Conservation (phyloP, 768 basidiomycete species). For the Pholiota molesta region DNA sequence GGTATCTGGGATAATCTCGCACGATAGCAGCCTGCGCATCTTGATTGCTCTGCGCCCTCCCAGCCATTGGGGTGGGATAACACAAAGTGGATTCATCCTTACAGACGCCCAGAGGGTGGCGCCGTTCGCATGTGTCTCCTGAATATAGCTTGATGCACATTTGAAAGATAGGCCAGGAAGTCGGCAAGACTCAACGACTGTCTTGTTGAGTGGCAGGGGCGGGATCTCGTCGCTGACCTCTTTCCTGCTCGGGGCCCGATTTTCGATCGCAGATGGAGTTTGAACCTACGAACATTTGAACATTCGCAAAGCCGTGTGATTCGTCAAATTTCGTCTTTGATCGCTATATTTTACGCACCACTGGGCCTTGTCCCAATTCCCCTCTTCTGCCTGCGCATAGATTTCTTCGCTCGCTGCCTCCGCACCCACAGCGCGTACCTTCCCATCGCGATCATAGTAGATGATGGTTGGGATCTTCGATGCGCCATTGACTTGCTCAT, state of each 20-base stretch:
- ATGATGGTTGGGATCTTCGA: slow-evolving; percentile 46
- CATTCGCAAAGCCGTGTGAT: not conserved
- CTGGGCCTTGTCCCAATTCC: slow-evolving; percentile 49
- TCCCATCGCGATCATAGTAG: slow-evolving; percentile 46
- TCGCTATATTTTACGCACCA: slow-evolving; percentile 36
- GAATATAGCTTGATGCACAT: slow-evolving; percentile 43
- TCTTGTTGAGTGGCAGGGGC: slow-evolving; percentile 41
- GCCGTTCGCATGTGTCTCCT: slow-evolving; percentile 46
- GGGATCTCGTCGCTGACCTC: slow-evolving; percentile 28
- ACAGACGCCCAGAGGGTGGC: slow-evolving; percentile 40
- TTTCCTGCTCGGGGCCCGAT: slow-evolving; percentile 12
- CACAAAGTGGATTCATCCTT: slow-evolving; percentile 40
- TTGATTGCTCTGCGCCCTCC: slow-evolving; percentile 43
- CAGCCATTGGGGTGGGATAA: slow-evolving; percentile 45
- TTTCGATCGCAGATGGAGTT: slow-evolving; percentile 31
- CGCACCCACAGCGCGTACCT: slow-evolving; percentile 45
- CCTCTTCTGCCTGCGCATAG: slow-evolving; percentile 41
- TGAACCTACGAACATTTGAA: slow-evolving; percentile 28
- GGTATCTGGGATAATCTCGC: slow-evolving; percentile 40
- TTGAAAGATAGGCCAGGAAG: slow-evolving; percentile 49
- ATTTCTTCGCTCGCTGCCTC: slow-evolving; percentile 46
- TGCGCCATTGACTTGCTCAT: slow-evolving; percentile 43
- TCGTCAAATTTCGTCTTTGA: not conserved
- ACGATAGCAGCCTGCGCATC: slow-evolving; percentile 43
- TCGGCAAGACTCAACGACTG: slow-evolving; percentile 45